phyloP scores from a whole-genome alignment of 2,329 filamentous ascomycete species.

The Aspergillus candidus region DNA sequence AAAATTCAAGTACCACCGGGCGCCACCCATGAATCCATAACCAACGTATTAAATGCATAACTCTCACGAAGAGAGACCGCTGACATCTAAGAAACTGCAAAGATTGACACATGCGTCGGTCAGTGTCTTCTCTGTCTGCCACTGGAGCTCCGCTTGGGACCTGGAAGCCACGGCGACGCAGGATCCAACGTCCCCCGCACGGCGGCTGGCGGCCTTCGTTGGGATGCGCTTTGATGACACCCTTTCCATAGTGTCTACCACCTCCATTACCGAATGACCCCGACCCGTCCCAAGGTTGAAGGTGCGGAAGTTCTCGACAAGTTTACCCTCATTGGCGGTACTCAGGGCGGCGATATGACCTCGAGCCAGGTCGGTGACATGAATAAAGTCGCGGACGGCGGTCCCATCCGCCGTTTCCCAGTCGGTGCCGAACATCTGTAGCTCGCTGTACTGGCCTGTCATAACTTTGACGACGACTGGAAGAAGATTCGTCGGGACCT shows the following conservation, averaged over 20 bases:
- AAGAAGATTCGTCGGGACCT: constrained; percentile 58
- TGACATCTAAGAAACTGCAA: constrained; percentile 33
- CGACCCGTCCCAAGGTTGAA: constrained; percentile 38
- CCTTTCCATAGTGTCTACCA: constrained; percentile 33
- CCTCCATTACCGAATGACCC: constrained; percentile 35
- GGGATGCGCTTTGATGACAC: constrained; percentile 32
- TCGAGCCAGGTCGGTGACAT: constrained; percentile 59
- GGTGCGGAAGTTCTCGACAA: constrained; percentile 37
- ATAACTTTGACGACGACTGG: constrained; percentile 59
- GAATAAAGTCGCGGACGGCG: constrained; percentile 62
- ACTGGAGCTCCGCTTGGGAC: constrained; percentile 50
- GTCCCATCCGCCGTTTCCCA: constrained; percentile 62
- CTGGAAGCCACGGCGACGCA: constrained; percentile 34
- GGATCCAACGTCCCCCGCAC: constrained; percentile 35
- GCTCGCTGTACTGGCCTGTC: constrained; percentile 47
- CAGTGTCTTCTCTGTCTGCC: constrained; percentile 34
- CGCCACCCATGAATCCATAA: constrained; percentile 5
- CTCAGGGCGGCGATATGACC: constrained; percentile 57
- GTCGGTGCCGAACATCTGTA: constrained; percentile 60
- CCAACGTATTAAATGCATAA: constrained; percentile 1
- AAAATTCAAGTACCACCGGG: not conserved
- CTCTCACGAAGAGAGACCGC: constrained; percentile 21
- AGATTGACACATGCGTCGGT: constrained; percentile 34
- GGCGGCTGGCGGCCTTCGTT: constrained; percentile 26
- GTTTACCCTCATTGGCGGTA: constrained; percentile 28